phyloP scores from a whole-genome alignment of 768 basidiomycete genomes.

The Lactifluus piperatus region DNA sequence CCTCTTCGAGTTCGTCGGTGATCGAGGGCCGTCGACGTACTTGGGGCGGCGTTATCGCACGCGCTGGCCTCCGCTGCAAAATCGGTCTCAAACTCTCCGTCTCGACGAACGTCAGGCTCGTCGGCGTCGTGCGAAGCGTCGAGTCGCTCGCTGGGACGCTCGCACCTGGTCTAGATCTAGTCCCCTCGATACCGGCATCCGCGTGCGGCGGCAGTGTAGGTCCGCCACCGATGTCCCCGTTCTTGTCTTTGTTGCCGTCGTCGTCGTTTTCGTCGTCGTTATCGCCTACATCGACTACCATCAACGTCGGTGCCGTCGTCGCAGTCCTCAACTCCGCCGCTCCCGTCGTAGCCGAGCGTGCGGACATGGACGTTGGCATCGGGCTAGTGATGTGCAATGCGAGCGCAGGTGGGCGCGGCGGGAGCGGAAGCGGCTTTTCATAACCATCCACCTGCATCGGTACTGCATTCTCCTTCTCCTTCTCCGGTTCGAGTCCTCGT shows the following conservation, averaged over 20 bases:
- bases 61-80: conserved; percentile 2
- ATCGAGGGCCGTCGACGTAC: conserved; percentile 7
- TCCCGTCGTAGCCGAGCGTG: neutral
- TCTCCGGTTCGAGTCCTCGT: neutral
- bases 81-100: neutral
- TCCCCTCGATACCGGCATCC: neutral
- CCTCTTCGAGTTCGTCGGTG: conserved; percentile 17
- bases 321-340: neutral
- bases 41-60: conserved; percentile 11
- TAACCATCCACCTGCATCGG: conserved; percentile 8
- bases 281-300: neutral
- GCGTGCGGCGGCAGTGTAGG: neutral
- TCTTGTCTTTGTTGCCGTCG: neutral
- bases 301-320: neutral
- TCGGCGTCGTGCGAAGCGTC: conserved; percentile 11
- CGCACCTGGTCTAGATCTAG: neutral
- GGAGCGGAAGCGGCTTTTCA: conserved; percentile 16
- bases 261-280: neutral
- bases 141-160: neutral
- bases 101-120: conserved; percentile 13
- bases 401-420: conserved; percentile 3
- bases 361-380: neutral
- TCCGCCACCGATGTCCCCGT: neutral
- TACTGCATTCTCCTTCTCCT: conserved; percentile 5
- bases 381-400: neutral